Percentiles rank a stretch among this genome's conserved stretches.
These are phyloP conservation scores for Naganishia randhawae DNA, from an alignment of 768 basidiomycete species.

Conservation along the genomic window DNA sequence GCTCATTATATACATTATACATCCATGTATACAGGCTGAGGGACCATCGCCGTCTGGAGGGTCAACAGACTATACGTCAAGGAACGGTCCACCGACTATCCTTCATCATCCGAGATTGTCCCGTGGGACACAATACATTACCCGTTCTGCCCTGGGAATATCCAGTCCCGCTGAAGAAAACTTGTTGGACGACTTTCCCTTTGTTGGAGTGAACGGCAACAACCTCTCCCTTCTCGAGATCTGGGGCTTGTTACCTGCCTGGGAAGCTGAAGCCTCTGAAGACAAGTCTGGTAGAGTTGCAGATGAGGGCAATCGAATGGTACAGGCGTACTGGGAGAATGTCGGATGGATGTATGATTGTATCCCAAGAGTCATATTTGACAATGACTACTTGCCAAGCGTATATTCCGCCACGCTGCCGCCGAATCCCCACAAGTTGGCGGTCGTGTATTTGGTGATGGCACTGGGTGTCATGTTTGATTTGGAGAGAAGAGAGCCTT, in stretches of 20 bases:
- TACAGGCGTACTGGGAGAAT: conserved; percentile 48
- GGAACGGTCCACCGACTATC: conserved; percentile 15
- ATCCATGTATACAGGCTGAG: not conserved
- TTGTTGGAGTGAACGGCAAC: conserved; percentile 26
- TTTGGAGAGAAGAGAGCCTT: conserved; percentile 39
- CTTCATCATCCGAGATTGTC: not conserved
- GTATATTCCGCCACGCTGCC: conserved; percentile 38
- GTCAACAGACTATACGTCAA: not conserved
- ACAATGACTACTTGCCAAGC: conserved; percentile 39
- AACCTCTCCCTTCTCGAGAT: conserved; percentile 33
- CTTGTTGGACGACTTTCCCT: conserved; percentile 28
- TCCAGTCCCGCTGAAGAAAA: conserved; percentile 6
- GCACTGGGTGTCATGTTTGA: conserved; percentile 48
- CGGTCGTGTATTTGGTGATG: conserved; percentile 49
- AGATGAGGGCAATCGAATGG: conserved; percentile 24
- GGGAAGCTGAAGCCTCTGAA: conserved; percentile 36
- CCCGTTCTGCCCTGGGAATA: conserved; percentile 1
- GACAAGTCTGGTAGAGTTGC: not conserved
- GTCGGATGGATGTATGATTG: conserved; percentile 44
- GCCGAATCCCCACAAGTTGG: conserved; percentile 47
- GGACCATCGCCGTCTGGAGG: conserved; percentile 10
- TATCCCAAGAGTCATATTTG: conserved; percentile 38
- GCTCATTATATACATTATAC: not conserved
- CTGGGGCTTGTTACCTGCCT: conserved; percentile 40
- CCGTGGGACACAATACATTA: conserved; percentile 10